A percentile compares a stretch with the other conserved stretches of the same genome.
These are phyloP conservation scores for Peronospora farinosa DNA, from an alignment of 352 stramenopile species.

Conservation along the genomic window DNA sequence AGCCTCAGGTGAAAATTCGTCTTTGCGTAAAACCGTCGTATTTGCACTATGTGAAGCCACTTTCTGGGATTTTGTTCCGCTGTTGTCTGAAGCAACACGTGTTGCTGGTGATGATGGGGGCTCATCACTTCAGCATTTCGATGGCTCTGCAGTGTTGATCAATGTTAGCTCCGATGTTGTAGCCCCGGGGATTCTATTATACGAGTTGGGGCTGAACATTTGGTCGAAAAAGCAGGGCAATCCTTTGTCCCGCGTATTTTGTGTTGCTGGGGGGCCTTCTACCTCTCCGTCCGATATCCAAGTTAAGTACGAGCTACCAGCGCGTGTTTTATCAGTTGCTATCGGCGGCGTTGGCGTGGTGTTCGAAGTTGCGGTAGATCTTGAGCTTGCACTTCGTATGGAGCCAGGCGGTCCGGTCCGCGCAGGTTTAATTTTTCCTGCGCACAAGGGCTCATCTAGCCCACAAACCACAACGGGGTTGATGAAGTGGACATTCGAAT, in stretches of 20 bases:
- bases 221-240: conserved; percentile 35
- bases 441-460: conserved; percentile 1
- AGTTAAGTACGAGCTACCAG: conserved; percentile 42
- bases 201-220: conserved; percentile 41
- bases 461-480: conserved; percentile 17
- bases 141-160: conserved; percentile 37
- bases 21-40: conserved; percentile 28
- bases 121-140: conserved; percentile 16
- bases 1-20: conserved; percentile 5
- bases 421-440: conserved; percentile 45
- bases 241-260: conserved; percentile 30
- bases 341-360: conserved; percentile 34
- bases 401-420: conserved; percentile 28
- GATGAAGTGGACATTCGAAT: conserved; percentile 34
- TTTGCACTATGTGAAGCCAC: conserved; percentile 63
- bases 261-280: conserved; percentile 23
- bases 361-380: conserved; percentile 53
- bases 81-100: conserved; percentile 43
- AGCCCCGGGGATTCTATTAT: conserved; percentile 21
- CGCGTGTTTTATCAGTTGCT: conserved; percentile 34
- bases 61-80: conserved; percentile 58
- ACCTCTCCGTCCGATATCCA: conserved; percentile 20
- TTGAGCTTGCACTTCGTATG: conserved; percentile 41
- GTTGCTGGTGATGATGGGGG: conserved; percentile 4
- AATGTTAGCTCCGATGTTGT: conserved; percentile 27